A percentile compares a stretch with the other conserved stretches of the same genome.
Evolutionary conservation across 1,284 basidiomycete genomes (phyloP).

Genomic region (Austroboletus niveus): DNA sequence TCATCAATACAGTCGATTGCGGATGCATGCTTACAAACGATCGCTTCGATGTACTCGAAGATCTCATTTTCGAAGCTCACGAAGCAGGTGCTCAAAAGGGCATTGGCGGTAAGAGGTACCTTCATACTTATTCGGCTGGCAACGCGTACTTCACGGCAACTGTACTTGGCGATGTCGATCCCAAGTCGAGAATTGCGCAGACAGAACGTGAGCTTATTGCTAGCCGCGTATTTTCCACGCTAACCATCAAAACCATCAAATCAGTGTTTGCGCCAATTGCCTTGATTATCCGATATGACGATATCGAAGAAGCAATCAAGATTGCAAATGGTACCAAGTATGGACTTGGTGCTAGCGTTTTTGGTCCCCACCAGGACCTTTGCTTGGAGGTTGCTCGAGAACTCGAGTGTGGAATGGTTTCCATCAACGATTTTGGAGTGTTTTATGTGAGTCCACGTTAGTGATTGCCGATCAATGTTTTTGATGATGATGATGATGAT

Average conservation of each 20-base stretch:
- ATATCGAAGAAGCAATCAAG: conserved; percentile 77
- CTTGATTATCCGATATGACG: conserved; percentile 78
- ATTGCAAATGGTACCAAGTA: conserved; percentile 87
- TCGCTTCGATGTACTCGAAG: conserved; percentile 69
- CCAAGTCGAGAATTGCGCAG: conserved; percentile 73
- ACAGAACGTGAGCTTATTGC: conserved; percentile 61
- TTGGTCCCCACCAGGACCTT: conserved; percentile 75
- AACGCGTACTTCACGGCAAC: conserved; percentile 88
- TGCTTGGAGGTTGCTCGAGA: conserved; percentile 77
- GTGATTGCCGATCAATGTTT: conserved; percentile 3
- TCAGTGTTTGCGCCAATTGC: conserved; percentile 89
- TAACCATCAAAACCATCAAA: conserved; percentile 9
- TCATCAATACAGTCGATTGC: conserved; percentile 69
- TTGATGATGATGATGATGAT: conserved; percentile 1
- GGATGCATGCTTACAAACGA: conserved; percentile 79
- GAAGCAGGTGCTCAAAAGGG: conserved; percentile 69
- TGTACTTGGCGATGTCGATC: conserved; percentile 79
- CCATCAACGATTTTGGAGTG: conserved; percentile 92
- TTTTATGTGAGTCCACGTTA: conserved; percentile 69
- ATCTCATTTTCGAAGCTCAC: conserved; percentile 71
- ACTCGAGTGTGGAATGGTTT: conserved; percentile 94
- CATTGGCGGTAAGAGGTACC: conserved; percentile 63
- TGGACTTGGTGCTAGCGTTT: conserved; percentile 95
- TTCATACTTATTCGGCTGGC: conserved; percentile 63
- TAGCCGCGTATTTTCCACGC: neutral